Evolutionary conservation across 2,329 filamentous ascomycete genomes (phyloP), one percentile per base, ranked within the genome.

Genomic region (Leptographium lundbergii): DNA sequence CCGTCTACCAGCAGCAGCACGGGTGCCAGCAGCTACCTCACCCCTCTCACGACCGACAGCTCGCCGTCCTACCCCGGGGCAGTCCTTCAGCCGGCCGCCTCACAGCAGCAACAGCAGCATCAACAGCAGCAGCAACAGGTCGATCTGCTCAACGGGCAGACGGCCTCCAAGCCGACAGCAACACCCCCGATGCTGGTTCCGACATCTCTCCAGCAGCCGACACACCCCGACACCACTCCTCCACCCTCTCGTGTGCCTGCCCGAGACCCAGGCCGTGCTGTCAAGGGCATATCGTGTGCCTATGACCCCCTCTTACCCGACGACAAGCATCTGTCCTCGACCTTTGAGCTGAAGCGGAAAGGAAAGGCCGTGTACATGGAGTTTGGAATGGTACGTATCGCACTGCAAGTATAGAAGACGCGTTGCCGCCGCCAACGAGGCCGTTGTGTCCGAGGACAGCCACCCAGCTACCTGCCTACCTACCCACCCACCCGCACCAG

Each of bases 381-480:
- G 70, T 83, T 85, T 74, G 81, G 81, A 69, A 73, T 79, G 78
- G 83, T 86, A 86, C 74, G 83, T 86, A 80, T 70, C 50, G 25
- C 29, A 19, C 36, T 57, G 48, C 48, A 51, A 51, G 25, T 29
- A 51, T 25, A 51, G 24, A 32, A 39, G 54, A 24, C 56, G 29
- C 39, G 42, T 39, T 54, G 39, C 39, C 42, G 42, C 42, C 50
- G 34, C 51, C 36, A 17, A 36, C 34, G 17, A 11, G 57, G 29
- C 57, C 27, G 50, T 50, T 45, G 45, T 50, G 25, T 29, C 17
- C 29, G n/a, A 24, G 13, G 25, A 52, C 6, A 42, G 13, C 9
- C n/a, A 11, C 45, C 50, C 27, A 42, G 17, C 42, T 45, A 45
- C 42, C 42, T 45, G 19, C 42, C 42, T 45, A 45, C 42, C 17